These are phyloP conservation scores for Hypoxylon subgilvum DNA, from an alignment of 495 filamentous ascomycete species.

Conservation along the genomic window DNA sequence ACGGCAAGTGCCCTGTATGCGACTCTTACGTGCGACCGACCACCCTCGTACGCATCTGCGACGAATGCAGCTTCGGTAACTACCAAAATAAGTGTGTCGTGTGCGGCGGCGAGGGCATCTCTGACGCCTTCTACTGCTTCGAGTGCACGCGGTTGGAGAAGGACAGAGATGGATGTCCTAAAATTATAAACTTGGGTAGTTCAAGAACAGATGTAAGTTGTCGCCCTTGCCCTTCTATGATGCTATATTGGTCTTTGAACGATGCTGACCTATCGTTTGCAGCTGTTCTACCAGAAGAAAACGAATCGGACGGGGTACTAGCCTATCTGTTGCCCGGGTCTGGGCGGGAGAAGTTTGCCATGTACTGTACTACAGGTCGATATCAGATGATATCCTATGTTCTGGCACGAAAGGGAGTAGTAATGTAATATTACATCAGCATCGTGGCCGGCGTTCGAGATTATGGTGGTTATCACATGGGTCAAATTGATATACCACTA, in stretches of 20 bases:
- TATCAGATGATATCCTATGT: too few species aligned
- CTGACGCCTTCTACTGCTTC: conserved; percentile 99
- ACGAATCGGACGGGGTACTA: conserved; percentile 58
- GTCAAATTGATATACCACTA: conserved; percentile 16
- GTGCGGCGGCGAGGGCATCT: conserved; percentile 97
- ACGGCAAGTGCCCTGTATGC: conserved; percentile 99
- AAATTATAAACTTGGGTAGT: conserved; percentile 98
- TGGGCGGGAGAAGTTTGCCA: conserved; percentile 36
- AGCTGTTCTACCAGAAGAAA: conserved; percentile 62
- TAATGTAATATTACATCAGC: conserved; percentile 20
- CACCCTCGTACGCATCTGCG: conserved; percentile 96
- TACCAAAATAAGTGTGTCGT: conserved; percentile 99
- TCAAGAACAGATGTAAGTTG: conserved; percentile 88
- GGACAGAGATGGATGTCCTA: conserved; percentile 96
- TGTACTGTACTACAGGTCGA: too few species aligned
- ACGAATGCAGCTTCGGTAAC: conserved; percentile 99
- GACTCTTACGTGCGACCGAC: conserved; percentile 98
- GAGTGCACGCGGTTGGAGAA: conserved; percentile 98
- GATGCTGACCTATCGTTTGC: conserved; percentile 35
- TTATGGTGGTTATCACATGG: conserved; percentile 16
- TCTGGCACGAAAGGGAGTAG: neutral
- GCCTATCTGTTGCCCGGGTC: conserved; percentile 48
- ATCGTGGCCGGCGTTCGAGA: conserved; percentile 39
- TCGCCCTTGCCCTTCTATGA: neutral
- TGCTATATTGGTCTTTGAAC: neutral